Base-by-base conservation (phyloP, 352 stramenopile species). In the Globisporangium nagaii region DNA sequence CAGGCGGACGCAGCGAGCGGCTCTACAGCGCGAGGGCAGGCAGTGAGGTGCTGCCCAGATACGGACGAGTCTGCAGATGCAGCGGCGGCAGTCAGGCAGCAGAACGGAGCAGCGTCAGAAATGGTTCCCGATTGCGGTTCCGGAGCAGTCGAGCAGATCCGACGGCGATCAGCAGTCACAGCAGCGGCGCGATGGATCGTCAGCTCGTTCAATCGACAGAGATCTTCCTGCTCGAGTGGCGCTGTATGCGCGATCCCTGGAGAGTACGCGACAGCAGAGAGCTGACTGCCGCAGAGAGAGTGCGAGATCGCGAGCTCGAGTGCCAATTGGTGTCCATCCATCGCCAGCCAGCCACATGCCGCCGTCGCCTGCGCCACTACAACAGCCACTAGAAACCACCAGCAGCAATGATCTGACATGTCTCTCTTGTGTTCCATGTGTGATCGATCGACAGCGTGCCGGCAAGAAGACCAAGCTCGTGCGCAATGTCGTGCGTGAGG, bases 391-490 rank as follows among this genome's bases (percentile, higher is more conserved):
- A 10, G 1, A 8, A 30, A 3, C 3, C 5, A 12, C 30, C 4
- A 35, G 25, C 19, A 35, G 31, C 17, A 46, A 35, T 12, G 19
- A 19, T 28, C 25, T 55, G 2, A 47, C 44, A 25, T 27, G 3
- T 27, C 15, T 44, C 1, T 51, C 1, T 45, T 19, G 15, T 32
- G 15, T 20, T 34, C 15, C 55, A 7, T 27, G 34, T 34, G 3
- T 37, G n/a, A 19, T 47, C 24, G 30, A 6, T 31, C 15, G 13
- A 41, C 36, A 94, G 84, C 84, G 79, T 63, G 73, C 78, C 55
- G 83, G 84, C 71, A 99, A 99, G 86, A 96, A 97, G 78, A 98
- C 94, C 52, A 86, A 86, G 59, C 71, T 99, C 54, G 93, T 98
- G 55, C 85, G 96, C 67, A 79, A 96, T 69, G 95, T 99, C 70